Percentiles rank a stretch among this genome's conserved stretches.
phyloP scores from a whole-genome alignment of 345 rosid genomes.

The Syzygium grande region DNA sequence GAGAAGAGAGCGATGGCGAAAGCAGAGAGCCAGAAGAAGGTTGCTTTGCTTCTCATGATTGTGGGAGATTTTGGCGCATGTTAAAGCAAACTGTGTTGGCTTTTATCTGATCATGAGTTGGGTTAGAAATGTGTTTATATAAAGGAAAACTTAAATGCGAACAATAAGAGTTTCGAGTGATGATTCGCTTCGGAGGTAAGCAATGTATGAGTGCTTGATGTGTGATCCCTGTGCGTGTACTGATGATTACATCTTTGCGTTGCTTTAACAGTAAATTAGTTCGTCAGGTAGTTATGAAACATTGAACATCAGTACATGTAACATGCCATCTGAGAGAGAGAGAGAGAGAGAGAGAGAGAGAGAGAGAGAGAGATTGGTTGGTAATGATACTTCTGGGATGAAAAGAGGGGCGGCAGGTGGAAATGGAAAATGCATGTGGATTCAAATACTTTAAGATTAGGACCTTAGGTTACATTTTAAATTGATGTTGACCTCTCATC shows the following conservation, averaged over 20 bases:
- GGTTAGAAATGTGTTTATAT: neutral
- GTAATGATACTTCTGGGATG: neutral
- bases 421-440: neutral
- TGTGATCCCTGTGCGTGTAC: neutral
- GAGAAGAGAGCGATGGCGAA: slow-evolving; percentile 17
- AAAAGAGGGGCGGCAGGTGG: neutral
- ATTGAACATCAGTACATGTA: neutral
- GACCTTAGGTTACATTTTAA: neutral
- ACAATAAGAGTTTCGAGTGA: neutral
- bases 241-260: neutral
- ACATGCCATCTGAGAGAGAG: neutral
- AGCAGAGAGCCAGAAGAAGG: slow-evolving; percentile 25
- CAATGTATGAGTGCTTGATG: slow-evolving; percentile 8
- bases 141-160: neutral
- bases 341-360: neutral
- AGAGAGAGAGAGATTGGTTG: neutral
- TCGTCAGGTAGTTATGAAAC: neutral
- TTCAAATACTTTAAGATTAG: neutral
- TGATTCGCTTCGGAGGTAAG: slow-evolving; percentile 42
- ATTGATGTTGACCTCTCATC: neutral
- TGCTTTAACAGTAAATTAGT: neutral
- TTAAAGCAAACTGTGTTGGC: neutral
- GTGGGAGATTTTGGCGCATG: neutral
- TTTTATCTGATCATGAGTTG: slow-evolving; percentile 3
- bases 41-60: slow-evolving; percentile 16